Evolutionary conservation across 345 rosid species (phyloP).

Genomic region (Lepidium sativum): DNA sequence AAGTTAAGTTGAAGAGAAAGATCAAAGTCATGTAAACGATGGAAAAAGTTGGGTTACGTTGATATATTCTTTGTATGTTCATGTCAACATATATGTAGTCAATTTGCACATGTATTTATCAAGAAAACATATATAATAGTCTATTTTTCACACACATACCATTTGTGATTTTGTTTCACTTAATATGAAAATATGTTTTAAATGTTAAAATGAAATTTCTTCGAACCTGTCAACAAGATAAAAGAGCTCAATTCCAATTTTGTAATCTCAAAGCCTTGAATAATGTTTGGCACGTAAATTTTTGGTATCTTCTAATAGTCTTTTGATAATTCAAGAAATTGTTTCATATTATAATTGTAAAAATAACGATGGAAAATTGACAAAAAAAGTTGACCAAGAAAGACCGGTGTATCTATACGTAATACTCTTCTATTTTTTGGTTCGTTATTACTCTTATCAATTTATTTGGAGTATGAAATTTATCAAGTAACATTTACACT

Average conservation of each 20-base stretch:
- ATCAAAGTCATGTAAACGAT: background rate
- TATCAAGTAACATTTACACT: too few species aligned
- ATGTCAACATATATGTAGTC: background rate
- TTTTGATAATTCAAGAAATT: background rate
- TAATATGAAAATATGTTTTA: background rate
- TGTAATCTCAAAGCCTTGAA: background rate
- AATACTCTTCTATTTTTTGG: background rate
- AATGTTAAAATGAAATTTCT: conserved; percentile 13
- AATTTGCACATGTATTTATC: background rate
- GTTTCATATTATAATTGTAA: background rate
- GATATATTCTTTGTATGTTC: background rate
- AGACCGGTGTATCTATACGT: background rate
- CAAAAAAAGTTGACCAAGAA: background rate
- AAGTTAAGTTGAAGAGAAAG: background rate
- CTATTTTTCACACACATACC: background rate
- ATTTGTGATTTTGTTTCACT: conserved; percentile 7
- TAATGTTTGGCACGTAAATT: background rate
- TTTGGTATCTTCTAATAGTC: conserved; percentile 2
- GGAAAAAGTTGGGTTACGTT: conserved; percentile 2
- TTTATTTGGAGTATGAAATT: too few species aligned
- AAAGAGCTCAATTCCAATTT: conserved; percentile 16
- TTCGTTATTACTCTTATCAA: too few species aligned
- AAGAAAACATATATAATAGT: background rate
- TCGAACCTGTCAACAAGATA: background rate
- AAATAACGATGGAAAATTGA: background rate